Percentiles rank a stretch among this genome's conserved stretches.
phyloP scores from a whole-genome alignment of 495 filamentous ascomycete genomes.

The Trichoderma asperelloides region DNA sequence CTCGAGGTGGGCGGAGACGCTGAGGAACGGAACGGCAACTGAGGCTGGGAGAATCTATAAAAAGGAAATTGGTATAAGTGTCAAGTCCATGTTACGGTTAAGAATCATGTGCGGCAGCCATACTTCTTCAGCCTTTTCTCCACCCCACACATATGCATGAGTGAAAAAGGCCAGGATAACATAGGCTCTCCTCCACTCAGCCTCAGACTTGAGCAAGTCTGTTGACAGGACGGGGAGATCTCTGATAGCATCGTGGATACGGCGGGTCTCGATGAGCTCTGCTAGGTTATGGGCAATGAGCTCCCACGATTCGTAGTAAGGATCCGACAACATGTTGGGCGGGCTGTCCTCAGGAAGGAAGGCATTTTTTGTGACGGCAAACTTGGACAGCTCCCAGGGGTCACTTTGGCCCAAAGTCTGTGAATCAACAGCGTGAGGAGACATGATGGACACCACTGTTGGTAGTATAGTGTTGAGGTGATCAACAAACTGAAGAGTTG shows the following conservation, averaged over 20 bases:
- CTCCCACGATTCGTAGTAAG: conserved; percentile 20
- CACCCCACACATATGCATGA: conserved; percentile 79
- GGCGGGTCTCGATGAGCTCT: conserved; percentile 11
- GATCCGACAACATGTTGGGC: not conserved
- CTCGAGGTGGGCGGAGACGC: conserved; percentile 65
- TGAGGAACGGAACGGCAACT: conserved; percentile 70
- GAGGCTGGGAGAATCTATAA: conserved; percentile 55
- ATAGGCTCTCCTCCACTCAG: conserved; percentile 46
- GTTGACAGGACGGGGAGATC: conserved; percentile 18
- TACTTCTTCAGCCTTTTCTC: conserved; percentile 26
- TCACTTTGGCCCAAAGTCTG: not conserved
- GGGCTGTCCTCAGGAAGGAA: conserved; percentile 4
- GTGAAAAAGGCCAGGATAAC: conserved; percentile 77
- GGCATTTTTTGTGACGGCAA: conserved; percentile 4
- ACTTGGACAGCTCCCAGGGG: conserved; percentile 2
- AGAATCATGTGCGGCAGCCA: not conserved
- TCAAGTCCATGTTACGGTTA: too few species aligned
- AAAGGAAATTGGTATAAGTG: not conserved
- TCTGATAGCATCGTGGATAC: conserved; percentile 13
- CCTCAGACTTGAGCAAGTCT: conserved; percentile 13
- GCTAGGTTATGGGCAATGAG: conserved; percentile 14
- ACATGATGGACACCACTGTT: not conserved
- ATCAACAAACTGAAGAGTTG: too few species aligned
- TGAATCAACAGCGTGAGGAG: not conserved
- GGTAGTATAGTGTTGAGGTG: not conserved